These are phyloP conservation scores for Leccinum disarticulatum DNA, from an alignment of 768 basidiomycete genomes.

Conservation along the genomic window DNA sequence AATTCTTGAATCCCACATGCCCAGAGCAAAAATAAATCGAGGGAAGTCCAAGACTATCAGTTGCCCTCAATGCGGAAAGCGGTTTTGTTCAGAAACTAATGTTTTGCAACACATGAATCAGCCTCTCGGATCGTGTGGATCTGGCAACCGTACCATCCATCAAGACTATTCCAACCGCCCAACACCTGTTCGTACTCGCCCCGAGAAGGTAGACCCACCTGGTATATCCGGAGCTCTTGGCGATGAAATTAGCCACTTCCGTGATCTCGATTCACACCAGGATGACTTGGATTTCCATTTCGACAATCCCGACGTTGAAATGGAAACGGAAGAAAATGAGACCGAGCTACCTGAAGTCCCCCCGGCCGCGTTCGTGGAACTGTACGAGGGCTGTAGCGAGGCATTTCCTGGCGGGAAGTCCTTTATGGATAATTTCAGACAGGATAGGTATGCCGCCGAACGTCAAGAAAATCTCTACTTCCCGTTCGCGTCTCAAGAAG, in stretches of 20 bases:
- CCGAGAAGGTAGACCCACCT: not conserved
- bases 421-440: constrained; percentile 30
- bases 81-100: not conserved
- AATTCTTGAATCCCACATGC: not conserved
- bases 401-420: constrained; percentile 5
- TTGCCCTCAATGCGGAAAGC: constrained; percentile 1
- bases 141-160: not conserved
- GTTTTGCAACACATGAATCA: constrained; percentile 6
- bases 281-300: not conserved
- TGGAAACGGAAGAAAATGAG: not conserved
- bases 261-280: not conserved
- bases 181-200: not conserved
- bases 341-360: not conserved
- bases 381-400: not conserved
- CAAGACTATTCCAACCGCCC: not conserved
- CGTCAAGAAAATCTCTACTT: constrained; percentile 16
- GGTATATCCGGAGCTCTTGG: not conserved
- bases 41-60: not conserved
- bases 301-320: not conserved
- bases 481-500: not conserved
- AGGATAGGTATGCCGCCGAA: constrained; percentile 22
- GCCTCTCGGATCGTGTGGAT: not conserved
- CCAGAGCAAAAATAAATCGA: not conserved
- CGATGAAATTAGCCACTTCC: no score
- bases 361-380: not conserved